These are phyloP conservation scores for Chlorella variabilis DNA, from an alignment of 163 green algal genomes.

Conservation along the genomic window DNA sequence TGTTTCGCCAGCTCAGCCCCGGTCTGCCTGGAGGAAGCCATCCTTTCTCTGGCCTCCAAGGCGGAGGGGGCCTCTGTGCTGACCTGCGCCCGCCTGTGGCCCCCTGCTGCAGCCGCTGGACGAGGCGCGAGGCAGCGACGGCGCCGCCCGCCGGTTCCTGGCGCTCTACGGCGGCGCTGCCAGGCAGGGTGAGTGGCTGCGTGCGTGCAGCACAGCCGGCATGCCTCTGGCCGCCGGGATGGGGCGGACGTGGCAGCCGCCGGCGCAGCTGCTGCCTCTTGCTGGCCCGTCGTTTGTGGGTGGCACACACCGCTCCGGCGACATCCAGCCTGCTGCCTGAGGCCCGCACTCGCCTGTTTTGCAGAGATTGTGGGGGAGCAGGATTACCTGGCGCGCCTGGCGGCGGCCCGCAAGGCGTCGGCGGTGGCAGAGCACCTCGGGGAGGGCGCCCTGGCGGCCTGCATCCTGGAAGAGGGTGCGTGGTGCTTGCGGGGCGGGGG, in stretches of 20 bases:
- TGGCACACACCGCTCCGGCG: too few species aligned
- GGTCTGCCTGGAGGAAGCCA: too few species aligned
- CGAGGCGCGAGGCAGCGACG: background rate
- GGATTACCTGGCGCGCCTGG: conserved; percentile 20
- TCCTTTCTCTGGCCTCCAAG: too few species aligned
- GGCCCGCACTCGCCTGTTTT: background rate
- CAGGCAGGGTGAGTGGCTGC: conserved; percentile 2
- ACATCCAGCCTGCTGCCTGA: background rate
- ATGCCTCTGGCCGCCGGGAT: background rate
- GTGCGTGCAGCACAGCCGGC: too few species aligned
- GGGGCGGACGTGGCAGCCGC: too few species aligned
- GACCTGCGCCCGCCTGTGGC: too few species aligned
- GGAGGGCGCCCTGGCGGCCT: background rate
- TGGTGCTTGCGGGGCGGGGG: too few species aligned
- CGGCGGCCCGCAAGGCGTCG: background rate
- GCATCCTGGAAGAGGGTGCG: conserved; percentile 5
- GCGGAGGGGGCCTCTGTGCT: too few species aligned
- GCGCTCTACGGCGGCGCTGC: background rate
- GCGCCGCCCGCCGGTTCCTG: conserved; percentile 3
- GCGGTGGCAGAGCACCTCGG: background rate
- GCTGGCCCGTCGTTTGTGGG: too few species aligned
- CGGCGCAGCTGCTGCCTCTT: background rate
- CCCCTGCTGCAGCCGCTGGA: conserved; percentile 10
- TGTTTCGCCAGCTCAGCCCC: too few species aligned
- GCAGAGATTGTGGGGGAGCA: background rate